phyloP scores from a whole-genome alignment of 2,329 filamentous ascomycete species.

The Lachnellula suecica region DNA sequence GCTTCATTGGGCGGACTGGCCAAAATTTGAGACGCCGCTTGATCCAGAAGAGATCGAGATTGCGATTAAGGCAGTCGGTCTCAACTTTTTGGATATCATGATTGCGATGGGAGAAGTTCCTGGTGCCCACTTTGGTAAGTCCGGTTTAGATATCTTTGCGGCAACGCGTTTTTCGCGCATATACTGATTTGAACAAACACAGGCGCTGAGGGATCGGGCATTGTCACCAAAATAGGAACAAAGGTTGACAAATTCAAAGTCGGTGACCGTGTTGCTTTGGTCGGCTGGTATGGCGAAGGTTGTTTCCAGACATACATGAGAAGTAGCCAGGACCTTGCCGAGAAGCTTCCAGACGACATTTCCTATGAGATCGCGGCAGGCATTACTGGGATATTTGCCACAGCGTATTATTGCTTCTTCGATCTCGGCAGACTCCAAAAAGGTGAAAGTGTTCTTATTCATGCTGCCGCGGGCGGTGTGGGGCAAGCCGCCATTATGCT shows the following conservation, averaged over 20 bases:
- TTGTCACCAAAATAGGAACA: conserved; percentile 32
- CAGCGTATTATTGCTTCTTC: conserved; percentile 28
- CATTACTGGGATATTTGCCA: conserved; percentile 28
- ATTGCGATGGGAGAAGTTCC: conserved; percentile 36
- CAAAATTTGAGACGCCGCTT: conserved; percentile 17
- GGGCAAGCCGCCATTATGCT: conserved; percentile 37
- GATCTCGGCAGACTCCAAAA: conserved; percentile 23
- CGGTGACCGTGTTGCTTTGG: conserved; percentile 34
- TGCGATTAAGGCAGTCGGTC: conserved; percentile 31
- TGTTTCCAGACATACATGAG: conserved; percentile 31
- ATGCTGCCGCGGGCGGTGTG: conserved; percentile 35
- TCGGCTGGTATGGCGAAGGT: conserved; percentile 31
- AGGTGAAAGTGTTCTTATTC: conserved; percentile 36
- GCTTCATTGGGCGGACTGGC: conserved; percentile 26
- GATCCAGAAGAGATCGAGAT: conserved; percentile 25
- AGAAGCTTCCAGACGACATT: conserved; percentile 25
- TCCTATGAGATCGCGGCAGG: conserved; percentile 28
- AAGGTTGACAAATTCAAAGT: conserved; percentile 27
- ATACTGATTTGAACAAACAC: too few relatives aligned
- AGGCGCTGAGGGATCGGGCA: conserved; percentile 36
- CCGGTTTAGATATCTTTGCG: background rate
- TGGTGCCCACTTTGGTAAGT: conserved; percentile 10
- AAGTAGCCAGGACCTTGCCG: conserved; percentile 25
- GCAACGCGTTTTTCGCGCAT: too few relatives aligned
- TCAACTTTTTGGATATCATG: conserved; percentile 39